phyloP scores from a whole-genome alignment of 75 land plant genomes.

The Cupressus sempervirens region DNA sequence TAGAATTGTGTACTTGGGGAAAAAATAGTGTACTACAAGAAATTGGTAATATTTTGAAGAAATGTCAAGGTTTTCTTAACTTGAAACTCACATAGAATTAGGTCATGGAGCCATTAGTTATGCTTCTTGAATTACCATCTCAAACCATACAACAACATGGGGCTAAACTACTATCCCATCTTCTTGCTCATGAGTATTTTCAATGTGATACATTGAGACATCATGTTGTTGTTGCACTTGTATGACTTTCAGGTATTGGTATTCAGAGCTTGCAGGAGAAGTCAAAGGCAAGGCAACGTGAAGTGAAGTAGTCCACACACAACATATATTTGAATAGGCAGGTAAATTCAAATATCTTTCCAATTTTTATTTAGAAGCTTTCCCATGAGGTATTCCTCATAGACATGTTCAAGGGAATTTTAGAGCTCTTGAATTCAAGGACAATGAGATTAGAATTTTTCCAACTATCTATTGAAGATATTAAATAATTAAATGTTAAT shows the following conservation, averaged over 20 bases:
- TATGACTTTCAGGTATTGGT: conserved; percentile 33
- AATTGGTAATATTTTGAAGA: conserved; percentile 39
- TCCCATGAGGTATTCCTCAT: too few species aligned
- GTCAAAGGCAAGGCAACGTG: conserved; percentile 38
- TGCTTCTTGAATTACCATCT: conserved; percentile 40
- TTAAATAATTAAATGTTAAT: too few species aligned
- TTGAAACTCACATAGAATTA: conserved; percentile 26
- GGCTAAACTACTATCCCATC: conserved; percentile 38
- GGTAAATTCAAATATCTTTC: too few species aligned
- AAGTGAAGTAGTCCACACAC: too few species aligned
- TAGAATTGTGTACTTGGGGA: conserved; percentile 42
- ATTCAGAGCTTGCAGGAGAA: conserved; percentile 39
- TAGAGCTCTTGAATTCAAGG: too few species aligned
- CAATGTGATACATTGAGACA: conserved; percentile 37
- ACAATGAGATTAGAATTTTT: too few species aligned
- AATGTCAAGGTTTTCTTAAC: conserved; percentile 27
- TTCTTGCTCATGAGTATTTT: conserved; percentile 35
- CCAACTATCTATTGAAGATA: too few species aligned
- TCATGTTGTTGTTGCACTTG: conserved; percentile 36
- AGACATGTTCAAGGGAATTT: too few species aligned
- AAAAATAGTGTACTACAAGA: conserved; percentile 45
- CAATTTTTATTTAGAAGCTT: too few species aligned
- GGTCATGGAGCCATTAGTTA: conserved; percentile 38
- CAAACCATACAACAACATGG: conserved; percentile 45
- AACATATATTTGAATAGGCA: too few species aligned